phyloP scores from a whole-genome alignment of 805 yeast genomes.

The Lipomyces yamadae region DNA sequence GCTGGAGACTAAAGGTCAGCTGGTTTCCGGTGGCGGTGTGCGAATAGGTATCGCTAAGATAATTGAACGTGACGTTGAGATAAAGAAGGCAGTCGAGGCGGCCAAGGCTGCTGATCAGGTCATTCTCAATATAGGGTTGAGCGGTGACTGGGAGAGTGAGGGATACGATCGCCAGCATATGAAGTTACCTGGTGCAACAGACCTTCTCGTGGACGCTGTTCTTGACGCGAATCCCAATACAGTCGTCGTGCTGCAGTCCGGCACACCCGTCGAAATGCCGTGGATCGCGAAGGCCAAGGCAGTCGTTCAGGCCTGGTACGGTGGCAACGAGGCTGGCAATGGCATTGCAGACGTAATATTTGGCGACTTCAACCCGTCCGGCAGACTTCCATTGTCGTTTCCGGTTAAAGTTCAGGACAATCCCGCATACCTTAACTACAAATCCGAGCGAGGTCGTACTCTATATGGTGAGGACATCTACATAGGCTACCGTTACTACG shows the following conservation, averaged over 20 bases:
- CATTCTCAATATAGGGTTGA: slow-evolving; percentile 56
- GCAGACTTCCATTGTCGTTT: slow-evolving; percentile 61
- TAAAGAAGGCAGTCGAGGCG: slow-evolving; percentile 51
- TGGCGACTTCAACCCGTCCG: slow-evolving; percentile 66
- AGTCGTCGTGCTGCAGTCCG: slow-evolving; percentile 61
- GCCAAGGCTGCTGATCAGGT: slow-evolving; percentile 62
- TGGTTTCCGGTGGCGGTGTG: slow-evolving; percentile 16
- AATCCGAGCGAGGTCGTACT: slow-evolving; percentile 57
- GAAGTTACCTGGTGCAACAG: slow-evolving; percentile 57
- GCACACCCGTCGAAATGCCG: slow-evolving; percentile 66
- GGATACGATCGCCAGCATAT: slow-evolving; percentile 60
- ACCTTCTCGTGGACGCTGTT: slow-evolving; percentile 54
- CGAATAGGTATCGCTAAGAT: slow-evolving; percentile 10
- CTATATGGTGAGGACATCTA: slow-evolving; percentile 69
- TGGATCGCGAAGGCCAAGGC: slow-evolving; percentile 60
- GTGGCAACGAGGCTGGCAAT: slow-evolving; percentile 63
- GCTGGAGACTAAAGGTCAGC: neutral
- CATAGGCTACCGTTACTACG: slow-evolving; percentile 66
- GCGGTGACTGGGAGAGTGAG: slow-evolving; percentile 63
- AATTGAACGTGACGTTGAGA: slow-evolving; percentile 17
- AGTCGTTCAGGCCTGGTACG: slow-evolving; percentile 60
- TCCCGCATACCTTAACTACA: slow-evolving; percentile 60
- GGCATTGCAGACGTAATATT: slow-evolving; percentile 64
- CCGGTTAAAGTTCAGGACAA: slow-evolving; percentile 59
- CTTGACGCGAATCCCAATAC: slow-evolving; percentile 56